These are phyloP conservation scores for Aspergillus jensenii DNA, from an alignment of 2,329 filamentous ascomycete genomes.

Conservation along the genomic window DNA sequence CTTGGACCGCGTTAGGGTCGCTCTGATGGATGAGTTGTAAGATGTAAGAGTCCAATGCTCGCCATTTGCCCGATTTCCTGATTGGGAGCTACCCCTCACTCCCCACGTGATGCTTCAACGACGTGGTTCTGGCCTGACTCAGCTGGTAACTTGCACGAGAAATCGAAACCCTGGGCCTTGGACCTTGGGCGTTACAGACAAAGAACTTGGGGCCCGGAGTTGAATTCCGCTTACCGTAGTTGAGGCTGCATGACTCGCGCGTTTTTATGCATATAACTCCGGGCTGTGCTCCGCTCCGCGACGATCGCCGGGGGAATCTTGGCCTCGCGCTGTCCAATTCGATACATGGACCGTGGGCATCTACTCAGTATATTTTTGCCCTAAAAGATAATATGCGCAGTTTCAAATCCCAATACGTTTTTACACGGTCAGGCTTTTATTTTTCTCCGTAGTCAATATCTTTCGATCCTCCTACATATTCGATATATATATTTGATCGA, in stretches of 20 bases:
- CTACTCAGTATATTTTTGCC: too few relatives aligned
- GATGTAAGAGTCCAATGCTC: slow-evolving; percentile 21
- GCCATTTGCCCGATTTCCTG: slow-evolving; percentile 22
- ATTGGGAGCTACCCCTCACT: slow-evolving; percentile 13
- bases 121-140: slow-evolving; percentile 5
- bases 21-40: neutral
- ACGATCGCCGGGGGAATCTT: slow-evolving; percentile 3
- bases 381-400: too few relatives aligned
- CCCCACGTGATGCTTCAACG: slow-evolving; percentile 15
- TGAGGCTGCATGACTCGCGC: neutral
- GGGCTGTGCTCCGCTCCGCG: slow-evolving; percentile 1
- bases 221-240: neutral
- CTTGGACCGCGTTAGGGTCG: too few relatives aligned
- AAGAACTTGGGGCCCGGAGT: neutral
- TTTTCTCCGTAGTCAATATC: too few relatives aligned
- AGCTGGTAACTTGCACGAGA: neutral
- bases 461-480: too few relatives aligned
- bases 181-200: neutral
- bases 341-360: too few relatives aligned
- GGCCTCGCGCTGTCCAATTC: neutral
- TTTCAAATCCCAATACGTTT: too few relatives aligned
- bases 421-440: too few relatives aligned
- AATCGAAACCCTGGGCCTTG: neutral
- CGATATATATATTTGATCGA: too few relatives aligned
- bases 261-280: slow-evolving; percentile 2